phyloP scores from a whole-genome alignment of 441 rosid species.

The Rhodomyrtus psidioides region DNA sequence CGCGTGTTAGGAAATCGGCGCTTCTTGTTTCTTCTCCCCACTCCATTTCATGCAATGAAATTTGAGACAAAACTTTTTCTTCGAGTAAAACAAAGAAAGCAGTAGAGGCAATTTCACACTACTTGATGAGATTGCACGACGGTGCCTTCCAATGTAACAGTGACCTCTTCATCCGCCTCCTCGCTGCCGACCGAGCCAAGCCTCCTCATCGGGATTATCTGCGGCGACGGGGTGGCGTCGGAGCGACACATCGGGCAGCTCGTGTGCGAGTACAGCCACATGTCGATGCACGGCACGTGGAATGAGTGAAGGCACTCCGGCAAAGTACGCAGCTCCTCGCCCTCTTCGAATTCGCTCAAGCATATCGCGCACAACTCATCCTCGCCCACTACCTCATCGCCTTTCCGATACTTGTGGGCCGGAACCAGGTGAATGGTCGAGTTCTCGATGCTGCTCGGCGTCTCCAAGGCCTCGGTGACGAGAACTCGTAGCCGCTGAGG shows the following conservation, averaged over 20 bases:
- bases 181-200: background rate
- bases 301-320: constrained; percentile 30
- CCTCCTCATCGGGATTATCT: background rate
- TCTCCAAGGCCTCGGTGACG: background rate
- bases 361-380: constrained; percentile 25
- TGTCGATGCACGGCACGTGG: constrained; percentile 31
- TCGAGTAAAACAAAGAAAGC: background rate
- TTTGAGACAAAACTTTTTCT: background rate
- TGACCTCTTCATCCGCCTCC: background rate
- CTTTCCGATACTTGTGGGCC: constrained; percentile 23
- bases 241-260: constrained; percentile 31
- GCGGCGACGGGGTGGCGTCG: constrained; percentile 17
- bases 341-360: constrained; percentile 26
- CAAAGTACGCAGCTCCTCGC: constrained; percentile 26
- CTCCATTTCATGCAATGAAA: background rate
- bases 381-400: constrained; percentile 4
- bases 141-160: constrained; percentile 6
- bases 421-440: constrained; percentile 26
- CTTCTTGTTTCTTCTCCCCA: background rate
- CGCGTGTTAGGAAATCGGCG: background rate
- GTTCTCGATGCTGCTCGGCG: constrained; percentile 11
- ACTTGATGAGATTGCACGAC: constrained; percentile 1
- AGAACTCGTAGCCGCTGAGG: background rate
- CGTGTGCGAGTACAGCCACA: constrained; percentile 29
- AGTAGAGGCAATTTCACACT: background rate